Conservation (phyloP, 2,329 filamentous ascomycete genomes). For the Hypoxylon sp. region DNA sequence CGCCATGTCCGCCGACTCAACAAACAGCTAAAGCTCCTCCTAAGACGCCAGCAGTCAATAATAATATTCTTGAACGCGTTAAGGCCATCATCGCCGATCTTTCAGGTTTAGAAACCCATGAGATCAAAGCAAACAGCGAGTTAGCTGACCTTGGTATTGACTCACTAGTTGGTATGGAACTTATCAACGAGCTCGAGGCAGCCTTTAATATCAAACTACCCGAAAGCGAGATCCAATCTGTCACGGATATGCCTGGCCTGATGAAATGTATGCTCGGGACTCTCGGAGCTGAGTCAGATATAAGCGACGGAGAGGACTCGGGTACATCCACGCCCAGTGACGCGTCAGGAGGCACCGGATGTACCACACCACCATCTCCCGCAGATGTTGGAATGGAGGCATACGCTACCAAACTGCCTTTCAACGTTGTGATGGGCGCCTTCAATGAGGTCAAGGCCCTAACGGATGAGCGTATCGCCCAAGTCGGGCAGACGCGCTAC, state of each 20-base stretch:
- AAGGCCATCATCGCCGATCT: constrained; percentile 22
- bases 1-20: not conserved
- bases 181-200: constrained; percentile 58
- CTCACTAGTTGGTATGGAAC: constrained; percentile 64
- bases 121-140: constrained; percentile 56
- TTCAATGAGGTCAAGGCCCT: constrained; percentile 24
- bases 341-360: not conserved
- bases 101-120: constrained; percentile 34
- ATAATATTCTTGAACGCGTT: constrained; percentile 12
- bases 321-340: constrained; percentile 9
- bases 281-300: constrained; percentile 14
- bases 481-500: constrained; percentile 13
- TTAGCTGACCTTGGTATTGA: constrained; percentile 63
- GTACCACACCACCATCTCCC: constrained; percentile 6
- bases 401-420: constrained; percentile 10
- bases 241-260: constrained; percentile 8
- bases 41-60: not conserved
- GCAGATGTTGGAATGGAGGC: constrained; percentile 1
- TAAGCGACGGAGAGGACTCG: constrained; percentile 16
- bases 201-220: constrained; percentile 51
- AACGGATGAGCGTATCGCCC: constrained; percentile 29
- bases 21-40: not conserved
- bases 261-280: constrained; percentile 21
- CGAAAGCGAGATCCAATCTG: constrained; percentile 14
- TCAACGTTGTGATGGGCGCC: constrained; percentile 20